These are phyloP conservation scores for Plasmodium coatneyi DNA, from an alignment of 169 alveolate species.

Conservation along the genomic window DNA sequence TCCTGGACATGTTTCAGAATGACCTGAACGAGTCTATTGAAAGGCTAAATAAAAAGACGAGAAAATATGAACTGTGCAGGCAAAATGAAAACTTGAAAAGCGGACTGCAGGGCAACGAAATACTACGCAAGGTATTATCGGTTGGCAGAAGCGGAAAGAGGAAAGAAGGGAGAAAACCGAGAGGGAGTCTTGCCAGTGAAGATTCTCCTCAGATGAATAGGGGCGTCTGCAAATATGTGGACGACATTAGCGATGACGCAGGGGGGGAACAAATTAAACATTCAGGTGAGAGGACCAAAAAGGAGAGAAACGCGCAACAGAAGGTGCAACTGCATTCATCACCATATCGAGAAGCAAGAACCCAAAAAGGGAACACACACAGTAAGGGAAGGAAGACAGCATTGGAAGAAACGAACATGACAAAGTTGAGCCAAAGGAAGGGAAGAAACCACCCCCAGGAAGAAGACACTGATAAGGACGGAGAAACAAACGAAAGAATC, in stretches of 20 bases:
- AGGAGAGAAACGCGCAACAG: background rate
- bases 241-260: background rate
- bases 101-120: slow-evolving; percentile 9
- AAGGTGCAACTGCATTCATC: background rate
- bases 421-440: background rate
- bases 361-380: background rate
- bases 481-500: background rate
- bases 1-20: slow-evolving; percentile 43
- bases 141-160: background rate
- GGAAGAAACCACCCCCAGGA: background rate
- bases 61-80: slow-evolving; percentile 38
- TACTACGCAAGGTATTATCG: slow-evolving; percentile 12
- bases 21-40: slow-evolving; percentile 40
- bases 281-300: background rate
- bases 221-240: background rate
- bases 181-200: background rate
- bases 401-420: background rate
- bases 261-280: background rate
- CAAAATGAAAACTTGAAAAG: slow-evolving; percentile 9
- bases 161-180: background rate
- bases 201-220: background rate
- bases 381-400: background rate
- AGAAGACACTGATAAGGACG: background rate
- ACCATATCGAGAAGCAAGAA: background rate
- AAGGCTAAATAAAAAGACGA: slow-evolving; percentile 35